These are phyloP conservation scores for Sphaerosporella brunnea DNA, from an alignment of 495 filamentous ascomycete genomes.

Conservation along the genomic window DNA sequence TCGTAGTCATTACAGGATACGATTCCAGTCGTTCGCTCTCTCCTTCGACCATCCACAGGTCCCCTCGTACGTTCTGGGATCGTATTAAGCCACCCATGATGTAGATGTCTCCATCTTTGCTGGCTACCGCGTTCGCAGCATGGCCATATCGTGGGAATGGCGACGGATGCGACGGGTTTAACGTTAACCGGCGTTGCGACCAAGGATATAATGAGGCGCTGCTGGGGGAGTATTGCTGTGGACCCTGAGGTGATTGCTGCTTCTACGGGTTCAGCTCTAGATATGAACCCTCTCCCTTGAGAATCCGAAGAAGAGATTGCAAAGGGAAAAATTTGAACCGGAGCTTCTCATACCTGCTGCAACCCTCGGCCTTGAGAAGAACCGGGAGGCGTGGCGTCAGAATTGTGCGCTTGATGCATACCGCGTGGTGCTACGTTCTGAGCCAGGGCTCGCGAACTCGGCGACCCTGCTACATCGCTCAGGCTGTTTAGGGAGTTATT, in stretches of 20 bases:
- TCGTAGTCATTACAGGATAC: constrained; percentile 76
- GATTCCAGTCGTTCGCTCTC: constrained; percentile 67
- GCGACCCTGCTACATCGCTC: constrained; percentile 7
- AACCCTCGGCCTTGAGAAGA: constrained; percentile 8
- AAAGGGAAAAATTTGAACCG: no score
- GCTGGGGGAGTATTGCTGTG: constrained; percentile 3
- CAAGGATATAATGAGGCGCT: constrained; percentile 65
- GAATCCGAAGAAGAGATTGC: background rate
- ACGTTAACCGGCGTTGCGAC: constrained; percentile 78
- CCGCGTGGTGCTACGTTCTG: constrained; percentile 14
- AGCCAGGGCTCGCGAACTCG: constrained; percentile 11
- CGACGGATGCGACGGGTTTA: constrained; percentile 61
- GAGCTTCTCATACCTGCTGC: no score
- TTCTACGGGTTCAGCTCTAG: constrained; percentile 20
- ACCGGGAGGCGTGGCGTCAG: constrained; percentile 22
- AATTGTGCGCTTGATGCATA: constrained; percentile 34
- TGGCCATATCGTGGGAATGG: constrained; percentile 96
- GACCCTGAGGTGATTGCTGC: constrained; percentile 14
- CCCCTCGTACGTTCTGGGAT: constrained; percentile 84
- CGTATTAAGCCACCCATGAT: constrained; percentile 95
- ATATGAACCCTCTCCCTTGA: constrained; percentile 3
- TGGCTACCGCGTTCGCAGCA: constrained; percentile 77
- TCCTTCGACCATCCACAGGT: constrained; percentile 94
- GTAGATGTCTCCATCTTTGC: constrained; percentile 94
- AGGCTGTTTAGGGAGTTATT: constrained; percentile 47